phyloP scores from a whole-genome alignment of 192 early-diverging fungal genomes.

The Obelidium mucronatum region DNA sequence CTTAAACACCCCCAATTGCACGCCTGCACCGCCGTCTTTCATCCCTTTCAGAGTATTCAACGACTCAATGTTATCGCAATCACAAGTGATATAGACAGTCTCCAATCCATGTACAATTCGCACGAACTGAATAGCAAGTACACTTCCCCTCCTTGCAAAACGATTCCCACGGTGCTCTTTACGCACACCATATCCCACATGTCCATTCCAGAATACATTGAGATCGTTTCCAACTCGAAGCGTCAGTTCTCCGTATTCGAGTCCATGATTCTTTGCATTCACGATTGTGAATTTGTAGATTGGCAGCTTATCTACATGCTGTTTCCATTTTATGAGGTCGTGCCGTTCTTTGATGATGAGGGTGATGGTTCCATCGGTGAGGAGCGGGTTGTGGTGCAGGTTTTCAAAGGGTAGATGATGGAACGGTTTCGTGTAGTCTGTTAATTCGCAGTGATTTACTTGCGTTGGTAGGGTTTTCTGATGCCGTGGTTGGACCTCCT shows the following conservation, averaged over 20 bases:
- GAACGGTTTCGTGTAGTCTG: no score
- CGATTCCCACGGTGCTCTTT: not conserved
- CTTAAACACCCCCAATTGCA: not conserved
- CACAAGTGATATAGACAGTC: conserved; percentile 1
- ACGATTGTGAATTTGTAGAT: conserved; percentile 1
- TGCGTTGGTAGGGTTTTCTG: no score
- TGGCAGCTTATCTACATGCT: not conserved
- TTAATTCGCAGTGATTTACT: no score
- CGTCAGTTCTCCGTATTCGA: not conserved
- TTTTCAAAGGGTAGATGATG: no score
- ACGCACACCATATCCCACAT: not conserved
- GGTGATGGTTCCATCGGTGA: not conserved
- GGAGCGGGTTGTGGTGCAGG: no score
- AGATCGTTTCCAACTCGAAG: not conserved
- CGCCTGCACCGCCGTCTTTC: not conserved
- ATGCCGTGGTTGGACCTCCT: no score
- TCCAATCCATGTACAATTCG: not conserved
- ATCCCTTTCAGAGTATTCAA: not conserved
- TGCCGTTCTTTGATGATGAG: not conserved
- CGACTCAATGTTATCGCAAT: not conserved
- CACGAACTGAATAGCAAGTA: not conserved
- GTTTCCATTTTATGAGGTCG: not conserved
- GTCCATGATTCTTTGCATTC: not conserved
- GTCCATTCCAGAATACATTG: not conserved
- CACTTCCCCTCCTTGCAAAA: not conserved